Base-by-base conservation (phyloP, 495 filamentous ascomycete genomes). In the Lichenothelia convexa region DNA sequence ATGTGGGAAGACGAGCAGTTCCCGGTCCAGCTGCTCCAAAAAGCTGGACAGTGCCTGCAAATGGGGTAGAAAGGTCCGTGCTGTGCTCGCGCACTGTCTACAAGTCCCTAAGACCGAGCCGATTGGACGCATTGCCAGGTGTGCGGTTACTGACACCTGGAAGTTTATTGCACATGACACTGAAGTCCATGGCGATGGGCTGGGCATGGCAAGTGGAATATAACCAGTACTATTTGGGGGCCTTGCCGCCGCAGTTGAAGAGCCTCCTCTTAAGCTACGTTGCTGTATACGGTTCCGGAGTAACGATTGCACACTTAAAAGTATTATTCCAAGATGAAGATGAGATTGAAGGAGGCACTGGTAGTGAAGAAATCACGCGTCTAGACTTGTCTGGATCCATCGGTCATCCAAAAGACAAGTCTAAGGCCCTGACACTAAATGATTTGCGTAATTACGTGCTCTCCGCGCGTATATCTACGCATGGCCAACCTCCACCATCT, bases 201-300 rank as follows among this genome's bases (percentile, higher is more conserved):
- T 92, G 79, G 80, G 57, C 65, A 2, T 74, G 68, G 46, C 71
- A 85, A 47, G 36, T 67, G 12, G 58, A 67, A 15, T 82, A 78
- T 45, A 71, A 82, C 45, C 71, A 65, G 24, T 57, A 74, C 34
- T 73, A 78, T 43, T 56, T 89, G 3, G 65, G 70, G 2, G 58
- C 68, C 9, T 45, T 87, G 4, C 76, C 80, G 1, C 61, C 55
- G 3, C 67, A 66, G 26, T 44, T 84, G 3, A 74, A 82, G 36
- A 48, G 61, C 18, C 48, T 67, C 0, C 45, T 92, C 21, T 46
- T 89, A 6, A 66, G 66, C 30, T 78, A 82, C 46, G 46, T 87
- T 11, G 65, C 63, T 3, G 47, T 70, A 0, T 69, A 71, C 51
- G 56, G 62, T 23, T 53, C 60, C 0, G 64, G 67, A 1, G 45